Base-by-base conservation (phyloP, 805 yeast species). In the Cephaloascus fragrans region DNA sequence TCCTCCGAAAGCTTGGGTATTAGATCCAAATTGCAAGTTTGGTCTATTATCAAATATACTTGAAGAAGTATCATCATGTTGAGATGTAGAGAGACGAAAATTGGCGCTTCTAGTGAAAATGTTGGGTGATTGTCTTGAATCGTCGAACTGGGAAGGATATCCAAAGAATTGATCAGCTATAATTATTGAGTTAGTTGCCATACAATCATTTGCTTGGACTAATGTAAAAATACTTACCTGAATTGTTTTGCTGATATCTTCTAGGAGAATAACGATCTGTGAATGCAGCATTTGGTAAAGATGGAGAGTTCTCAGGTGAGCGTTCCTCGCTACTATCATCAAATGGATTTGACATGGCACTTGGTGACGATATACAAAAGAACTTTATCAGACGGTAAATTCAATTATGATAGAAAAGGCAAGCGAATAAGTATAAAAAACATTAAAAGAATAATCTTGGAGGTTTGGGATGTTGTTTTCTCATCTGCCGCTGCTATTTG, bases 111-210 rank as follows among this genome's bases (percentile, higher is more conserved):
- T 53, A 1, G 69, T 48, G 38, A 67, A 67, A 19, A 67, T 65
- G 39, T 64, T 64, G 1, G 72, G 72, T n/a, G 71, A 65, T 36
- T 60, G 65, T 44, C 69, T 56, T 34, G 36, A 3, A 34, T 38
- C 14, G 38, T 20, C 43, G n/a, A 48, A 53, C 18, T 47, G 59
- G n/a, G 46, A 40, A 12, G 51, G 63, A 37, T 61, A 63, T 4
- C 57, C 60, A 36, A 56, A 49, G 18, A 61, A 57, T 4, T 49
- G 57, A 20, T 52, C 55, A 16, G 37, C 41, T 23, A 23, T 6
- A 23, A 23, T n/a, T n/a, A n/a, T n/a, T n/a, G n/a, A n/a, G n/a
- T n/a, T n/a, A n/a, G n/a, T n/a, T n/a, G n/a, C n/a, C n/a, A n/a
- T n/a, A n/a, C n/a, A n/a, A n/a, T n/a, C n/a, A n/a, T n/a, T n/a